phyloP scores from a whole-genome alignment of 768 basidiomycete species.

The Coprinellus micaceus region DNA sequence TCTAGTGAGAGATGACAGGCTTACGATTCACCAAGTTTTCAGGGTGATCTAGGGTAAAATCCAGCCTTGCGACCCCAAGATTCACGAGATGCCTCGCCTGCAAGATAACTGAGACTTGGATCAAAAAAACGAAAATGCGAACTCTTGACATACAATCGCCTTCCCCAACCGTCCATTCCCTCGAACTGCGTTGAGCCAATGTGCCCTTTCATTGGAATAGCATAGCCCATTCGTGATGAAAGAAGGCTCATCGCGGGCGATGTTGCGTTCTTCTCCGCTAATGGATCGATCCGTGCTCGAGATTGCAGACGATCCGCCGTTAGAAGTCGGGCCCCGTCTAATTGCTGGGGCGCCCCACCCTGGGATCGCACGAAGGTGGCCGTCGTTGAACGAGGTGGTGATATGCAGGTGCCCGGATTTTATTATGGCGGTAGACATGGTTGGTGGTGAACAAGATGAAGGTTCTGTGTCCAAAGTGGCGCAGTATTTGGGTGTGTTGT shows the following conservation, averaged over 20 bases:
- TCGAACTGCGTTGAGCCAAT: neutral
- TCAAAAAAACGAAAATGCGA: neutral
- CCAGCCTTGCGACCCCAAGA: neutral
- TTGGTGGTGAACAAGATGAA: neutral
- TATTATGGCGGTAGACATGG: neutral
- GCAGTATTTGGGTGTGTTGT: slow-evolving; percentile 16
- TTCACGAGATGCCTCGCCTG: neutral
- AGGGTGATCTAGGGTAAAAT: neutral
- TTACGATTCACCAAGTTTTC: neutral
- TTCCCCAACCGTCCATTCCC: neutral
- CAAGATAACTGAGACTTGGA: neutral
- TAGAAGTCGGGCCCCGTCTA: neutral
- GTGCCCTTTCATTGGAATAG: neutral
- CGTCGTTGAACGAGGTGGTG: neutral
- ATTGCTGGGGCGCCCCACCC: neutral
- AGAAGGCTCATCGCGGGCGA: neutral
- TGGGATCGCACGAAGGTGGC: neutral
- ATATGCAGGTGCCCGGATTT: neutral
- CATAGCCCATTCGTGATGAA: neutral
- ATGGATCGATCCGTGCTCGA: too few species aligned
- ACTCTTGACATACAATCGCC: neutral
- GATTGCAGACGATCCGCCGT: too few species aligned
- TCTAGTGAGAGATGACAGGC: neutral
- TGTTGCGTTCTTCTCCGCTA: neutral
- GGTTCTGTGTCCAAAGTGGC: neutral